phyloP scores from a whole-genome alignment of 1,139 yeast species.

The Yamadazyma pseudoaaseri region DNA sequence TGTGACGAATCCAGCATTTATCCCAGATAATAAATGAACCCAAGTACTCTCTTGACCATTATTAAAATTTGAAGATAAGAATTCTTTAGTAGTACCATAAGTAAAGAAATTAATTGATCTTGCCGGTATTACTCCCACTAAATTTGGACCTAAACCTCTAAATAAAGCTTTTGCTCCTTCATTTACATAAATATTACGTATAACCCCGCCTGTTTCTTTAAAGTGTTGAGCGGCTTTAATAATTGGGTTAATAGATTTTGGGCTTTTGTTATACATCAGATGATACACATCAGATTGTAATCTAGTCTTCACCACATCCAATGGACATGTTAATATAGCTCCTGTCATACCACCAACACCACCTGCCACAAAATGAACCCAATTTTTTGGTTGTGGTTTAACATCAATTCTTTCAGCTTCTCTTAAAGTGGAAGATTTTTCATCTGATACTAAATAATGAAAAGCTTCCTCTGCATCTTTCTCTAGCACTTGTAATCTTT shows the following conservation, averaged over 20 bases:
- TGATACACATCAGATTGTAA: constrained; percentile 82
- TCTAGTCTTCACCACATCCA: constrained; percentile 95
- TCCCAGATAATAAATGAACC: constrained; percentile 87
- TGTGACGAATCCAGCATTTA: constrained; percentile 90
- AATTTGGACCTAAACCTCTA: constrained; percentile 93
- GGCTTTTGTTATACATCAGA: constrained; percentile 36
- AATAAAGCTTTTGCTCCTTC: constrained; percentile 89
- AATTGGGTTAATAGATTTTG: constrained; percentile 40
- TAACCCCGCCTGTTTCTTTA: constrained; percentile 74
- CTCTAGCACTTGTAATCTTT: constrained; percentile 32
- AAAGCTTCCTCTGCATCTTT: constrained; percentile 57
- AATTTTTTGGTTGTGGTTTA: constrained; percentile 49
- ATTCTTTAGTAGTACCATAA: constrained; percentile 85
- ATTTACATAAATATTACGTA: constrained; percentile 60
- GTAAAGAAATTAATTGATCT: constrained; percentile 95
- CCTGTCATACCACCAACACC: constrained; percentile 99
- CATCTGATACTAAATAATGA: constrained; percentile 71
- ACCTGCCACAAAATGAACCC: constrained; percentile 99
- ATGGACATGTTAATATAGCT: constrained; percentile 88
- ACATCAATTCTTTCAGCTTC: constrained; percentile 25
- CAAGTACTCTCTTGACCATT: constrained; percentile 77
- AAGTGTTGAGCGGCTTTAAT: constrained; percentile 65
- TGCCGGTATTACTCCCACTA: constrained; percentile 99
- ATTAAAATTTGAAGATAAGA: constrained; percentile 62
- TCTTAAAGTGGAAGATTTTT: constrained; percentile 51